Evolutionary conservation across 106 monocot genomes (phyloP).

Genomic region (Amphibolis antarctica): DNA sequence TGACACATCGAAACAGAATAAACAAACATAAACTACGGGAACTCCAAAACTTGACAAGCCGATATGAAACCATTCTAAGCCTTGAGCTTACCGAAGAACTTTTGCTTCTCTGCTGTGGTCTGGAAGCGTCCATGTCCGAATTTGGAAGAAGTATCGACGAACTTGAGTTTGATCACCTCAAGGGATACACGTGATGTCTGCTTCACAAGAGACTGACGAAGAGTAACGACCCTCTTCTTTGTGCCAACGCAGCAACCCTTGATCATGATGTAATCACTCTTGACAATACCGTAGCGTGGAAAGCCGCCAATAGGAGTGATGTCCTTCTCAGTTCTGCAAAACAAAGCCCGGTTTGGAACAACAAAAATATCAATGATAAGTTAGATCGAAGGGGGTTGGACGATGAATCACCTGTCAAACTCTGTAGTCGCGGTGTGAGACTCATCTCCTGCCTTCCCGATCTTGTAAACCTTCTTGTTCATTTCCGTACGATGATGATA

Average conservation of each 20-base stretch:
- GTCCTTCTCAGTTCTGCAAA: constrained; percentile 23
- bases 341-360: not conserved
- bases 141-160: constrained; percentile 27
- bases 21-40: not conserved
- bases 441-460: constrained; percentile 13
- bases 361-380: not conserved
- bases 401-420: constrained; percentile 11
- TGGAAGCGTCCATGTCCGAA: constrained; percentile 28
- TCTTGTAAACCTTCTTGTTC: constrained; percentile 22
- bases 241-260: constrained; percentile 29
- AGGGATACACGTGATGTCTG: constrained; percentile 18
- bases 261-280: constrained; percentile 17
- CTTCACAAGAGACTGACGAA: constrained; percentile 19
- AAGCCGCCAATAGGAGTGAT: constrained; percentile 27
- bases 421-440: constrained; percentile 11
- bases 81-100: constrained; percentile 25
- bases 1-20: no score
- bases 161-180: constrained; percentile 18
- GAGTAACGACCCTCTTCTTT: constrained; percentile 24
- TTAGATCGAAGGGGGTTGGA: not conserved
- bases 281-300: constrained; percentile 23
- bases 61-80: not conserved
- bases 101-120: constrained; percentile 25
- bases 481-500: constrained; percentile 20
- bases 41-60: not conserved